A percentile compares a stretch with the other conserved stretches of the same genome.
These are phyloP conservation scores for Edaphochlamys debaryana DNA, from an alignment of 139 green algal genomes.

Conservation along the genomic window DNA sequence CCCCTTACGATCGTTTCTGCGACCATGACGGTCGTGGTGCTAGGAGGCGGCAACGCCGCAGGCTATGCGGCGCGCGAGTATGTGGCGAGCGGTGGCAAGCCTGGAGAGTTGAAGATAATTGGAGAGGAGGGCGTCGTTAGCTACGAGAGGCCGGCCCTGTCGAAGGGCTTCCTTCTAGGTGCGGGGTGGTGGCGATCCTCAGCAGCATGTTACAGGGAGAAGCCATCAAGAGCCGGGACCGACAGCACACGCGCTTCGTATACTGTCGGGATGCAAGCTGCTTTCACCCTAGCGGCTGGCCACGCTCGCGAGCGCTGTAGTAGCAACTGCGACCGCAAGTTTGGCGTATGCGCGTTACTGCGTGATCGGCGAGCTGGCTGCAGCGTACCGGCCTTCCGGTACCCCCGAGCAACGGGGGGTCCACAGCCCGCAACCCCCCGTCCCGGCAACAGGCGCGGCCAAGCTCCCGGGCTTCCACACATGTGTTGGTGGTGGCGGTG, in stretches of 20 bases:
- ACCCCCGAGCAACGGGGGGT: no score
- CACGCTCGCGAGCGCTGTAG: background rate
- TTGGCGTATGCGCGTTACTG: no score
- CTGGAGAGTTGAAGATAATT: conserved; percentile 79
- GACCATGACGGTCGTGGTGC: no score
- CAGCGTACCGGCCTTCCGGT: no score
- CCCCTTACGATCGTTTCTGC: no score
- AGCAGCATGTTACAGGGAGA: no score
- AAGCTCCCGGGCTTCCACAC: conserved; percentile 95
- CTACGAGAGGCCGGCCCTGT: conserved; percentile 92
- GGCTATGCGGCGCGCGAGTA: conserved; percentile 79
- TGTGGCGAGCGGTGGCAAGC: conserved; percentile 59
- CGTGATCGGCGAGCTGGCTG: no score
- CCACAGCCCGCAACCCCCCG: no score
- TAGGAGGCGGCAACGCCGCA: conserved; percentile 80
- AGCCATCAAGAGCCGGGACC: no score
- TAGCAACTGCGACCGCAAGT: no score
- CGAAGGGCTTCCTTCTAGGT: conserved; percentile 88
- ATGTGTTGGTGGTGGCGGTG: conserved; percentile 88
- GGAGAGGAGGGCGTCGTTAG: conserved; percentile 74
- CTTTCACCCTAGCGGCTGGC: background rate
- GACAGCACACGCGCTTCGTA: no score
- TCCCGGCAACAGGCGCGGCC: conserved; percentile 62
- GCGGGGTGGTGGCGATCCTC: background rate
- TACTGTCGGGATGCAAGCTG: background rate